Evolutionary conservation across 2,329 filamentous ascomycete genomes (phyloP).

Genomic region (Orbilia quercus): DNA sequence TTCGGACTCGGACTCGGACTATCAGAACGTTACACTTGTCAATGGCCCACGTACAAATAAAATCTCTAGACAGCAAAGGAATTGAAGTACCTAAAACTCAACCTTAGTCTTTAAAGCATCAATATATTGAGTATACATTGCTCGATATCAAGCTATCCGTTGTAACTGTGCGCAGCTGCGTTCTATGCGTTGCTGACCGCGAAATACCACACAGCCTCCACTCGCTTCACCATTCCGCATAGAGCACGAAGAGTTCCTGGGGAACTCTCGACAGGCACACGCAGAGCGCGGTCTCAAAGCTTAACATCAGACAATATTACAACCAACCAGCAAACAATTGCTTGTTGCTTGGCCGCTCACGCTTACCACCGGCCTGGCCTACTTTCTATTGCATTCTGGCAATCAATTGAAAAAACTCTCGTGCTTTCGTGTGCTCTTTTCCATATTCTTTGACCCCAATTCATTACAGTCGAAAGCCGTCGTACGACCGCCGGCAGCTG

Average conservation of each 20-base stretch:
- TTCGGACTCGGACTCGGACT: too few relatives aligned
- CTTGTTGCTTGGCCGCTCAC: slow-evolving; percentile 26
- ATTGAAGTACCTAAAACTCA: too few relatives aligned
- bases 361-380: slow-evolving; percentile 38
- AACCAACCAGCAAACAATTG: slow-evolving; percentile 23
- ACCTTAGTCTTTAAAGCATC: too few relatives aligned
- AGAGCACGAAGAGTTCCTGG: slow-evolving; percentile 48
- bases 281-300: slow-evolving; percentile 1
- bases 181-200: slow-evolving; percentile 16
- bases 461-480: too few relatives aligned
- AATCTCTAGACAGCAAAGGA: too few relatives aligned
- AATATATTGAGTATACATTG: too few relatives aligned
- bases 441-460: too few relatives aligned
- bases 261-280: neutral
- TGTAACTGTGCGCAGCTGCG: too few relatives aligned
- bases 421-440: slow-evolving; percentile 18
- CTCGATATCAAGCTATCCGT: too few relatives aligned
- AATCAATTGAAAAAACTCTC: slow-evolving; percentile 24
- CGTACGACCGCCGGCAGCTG: slow-evolving; percentile 1
- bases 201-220: slow-evolving; percentile 43
- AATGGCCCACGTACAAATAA: too few relatives aligned
- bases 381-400: too few relatives aligned
- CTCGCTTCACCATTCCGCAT: slow-evolving; percentile 45
- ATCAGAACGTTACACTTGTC: too few relatives aligned
- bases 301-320: slow-evolving; percentile 10